Evolutionary conservation across 805 yeast species (phyloP), one percentile per base, ranked within the genome.

Genomic region (Kluyveromyces aestuarii): DNA sequence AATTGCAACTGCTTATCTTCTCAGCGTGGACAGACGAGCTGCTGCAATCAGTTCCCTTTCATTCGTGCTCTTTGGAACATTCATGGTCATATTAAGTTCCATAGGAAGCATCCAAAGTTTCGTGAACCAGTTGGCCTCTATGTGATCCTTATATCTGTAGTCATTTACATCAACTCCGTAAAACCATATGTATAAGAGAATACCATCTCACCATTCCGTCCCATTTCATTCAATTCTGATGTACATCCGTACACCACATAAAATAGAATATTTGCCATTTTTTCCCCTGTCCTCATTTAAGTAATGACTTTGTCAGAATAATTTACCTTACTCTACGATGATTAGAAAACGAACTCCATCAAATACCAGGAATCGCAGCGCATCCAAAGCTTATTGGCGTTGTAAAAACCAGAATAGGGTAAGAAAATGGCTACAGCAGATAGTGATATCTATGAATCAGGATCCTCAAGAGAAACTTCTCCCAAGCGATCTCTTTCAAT

Each of bases 11-110:
- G 90, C 91, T 0, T 84, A 83, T 62, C 66, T 86, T 43, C 64
- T 86, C 36, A 76, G 77, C 27, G 73, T 74, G 33, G 89, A 85
- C 58, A 85, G 93, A 13, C 70, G 91, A 55, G 91, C 93, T 14
- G 90, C 89, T 1, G 87, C 89, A 2, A 78, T 86, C 74, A 79
- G 87, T 52, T 75, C 84, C 6, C 71, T 86, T 57, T 75, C 85
- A 52, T 86, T 86, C 64, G 80, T 82, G 18, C 60, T 84, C 18
- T 86, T 78, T 60, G 95, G 95, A 6, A 80, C 89, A 0, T 61
- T 80, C 14, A 80, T 86, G 87, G 79, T 86, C 40, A 71, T 86
- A 5, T 53, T 86, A 63, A 77, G 84, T 10, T 80, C 85, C 44
- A 78, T 86, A 39, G 62, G 71, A 2, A 80, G 81, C 0, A 52